A percentile compares a stretch with the other conserved stretches of the same genome.
Conservation (phyloP, 2,329 filamentous ascomycete species). For the Elsinoe fawcettii region DNA sequence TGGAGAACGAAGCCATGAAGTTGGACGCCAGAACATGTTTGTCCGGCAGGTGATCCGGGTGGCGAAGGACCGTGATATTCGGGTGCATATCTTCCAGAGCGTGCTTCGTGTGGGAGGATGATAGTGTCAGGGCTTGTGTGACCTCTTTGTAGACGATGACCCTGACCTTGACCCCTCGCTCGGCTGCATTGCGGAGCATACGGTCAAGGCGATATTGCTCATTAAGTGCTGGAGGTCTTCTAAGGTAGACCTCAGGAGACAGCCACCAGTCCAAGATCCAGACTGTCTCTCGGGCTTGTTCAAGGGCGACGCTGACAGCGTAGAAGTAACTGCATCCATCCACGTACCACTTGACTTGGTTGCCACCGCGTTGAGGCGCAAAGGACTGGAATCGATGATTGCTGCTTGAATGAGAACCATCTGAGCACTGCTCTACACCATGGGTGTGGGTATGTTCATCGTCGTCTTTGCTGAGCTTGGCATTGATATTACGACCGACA, state of each 20-base stretch:
- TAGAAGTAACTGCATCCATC: constrained; percentile 79
- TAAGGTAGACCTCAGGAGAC: constrained; percentile 78
- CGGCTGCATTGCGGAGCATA: constrained; percentile 72
- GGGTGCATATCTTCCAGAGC: constrained; percentile 65
- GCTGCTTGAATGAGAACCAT: constrained; percentile 35
- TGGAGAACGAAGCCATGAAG: constrained; percentile 49
- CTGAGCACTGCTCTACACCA: constrained; percentile 32
- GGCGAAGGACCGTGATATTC: constrained; percentile 82
- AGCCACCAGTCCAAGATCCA: constrained; percentile 91
- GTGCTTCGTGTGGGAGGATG: constrained; percentile 69
- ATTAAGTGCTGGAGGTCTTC: constrained; percentile 72
- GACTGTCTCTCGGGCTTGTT: constrained; percentile 67
- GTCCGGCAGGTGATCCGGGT: constrained; percentile 79
- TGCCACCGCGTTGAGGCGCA: constrained; percentile 62
- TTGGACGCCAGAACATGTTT: constrained; percentile 57
- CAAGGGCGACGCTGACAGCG: constrained; percentile 71
- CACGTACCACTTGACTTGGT: constrained; percentile 81
- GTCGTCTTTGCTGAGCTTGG: constrained; percentile 38
- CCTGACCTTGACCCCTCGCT: constrained; percentile 75
- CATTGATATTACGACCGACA: constrained; percentile 45
- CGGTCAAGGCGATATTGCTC: constrained; percentile 77
- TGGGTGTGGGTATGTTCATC: constrained; percentile 43
- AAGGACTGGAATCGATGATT: constrained; percentile 55
- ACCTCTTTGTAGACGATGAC: constrained; percentile 93
- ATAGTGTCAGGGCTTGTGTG: constrained; percentile 68